Percentiles rank a stretch among this genome's conserved stretches.
Conservation (phyloP, 495 filamentous ascomycete genomes). For the Hypoxylon fragiforme region DNA sequence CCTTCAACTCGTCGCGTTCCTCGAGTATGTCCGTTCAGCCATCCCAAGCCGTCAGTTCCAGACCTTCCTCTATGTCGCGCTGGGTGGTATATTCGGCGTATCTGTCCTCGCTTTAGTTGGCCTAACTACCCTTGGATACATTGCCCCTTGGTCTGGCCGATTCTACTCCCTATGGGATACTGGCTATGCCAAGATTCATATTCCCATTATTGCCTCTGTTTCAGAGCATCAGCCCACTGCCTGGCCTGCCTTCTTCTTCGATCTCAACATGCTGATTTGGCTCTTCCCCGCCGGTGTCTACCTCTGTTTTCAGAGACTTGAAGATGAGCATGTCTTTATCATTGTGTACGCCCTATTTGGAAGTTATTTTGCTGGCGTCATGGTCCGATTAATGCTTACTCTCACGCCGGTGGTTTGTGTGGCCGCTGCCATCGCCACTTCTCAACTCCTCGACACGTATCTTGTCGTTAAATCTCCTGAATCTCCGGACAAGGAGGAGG, state of each 20-base stretch:
- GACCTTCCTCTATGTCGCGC: slow-evolving; percentile 75
- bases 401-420: slow-evolving; percentile 96
- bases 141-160: slow-evolving; percentile 97
- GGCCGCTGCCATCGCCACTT: slow-evolving; percentile 85
- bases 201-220: slow-evolving; percentile 98
- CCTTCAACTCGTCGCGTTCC: slow-evolving; percentile 89
- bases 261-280: slow-evolving; percentile 97
- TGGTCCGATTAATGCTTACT: slow-evolving; percentile 98
- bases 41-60: slow-evolving; percentile 94
- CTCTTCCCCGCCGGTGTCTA: slow-evolving; percentile 98
- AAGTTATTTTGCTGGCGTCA: slow-evolving; percentile 98
- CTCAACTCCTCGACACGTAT: slow-evolving; percentile 88
- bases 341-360: slow-evolving; percentile 94
- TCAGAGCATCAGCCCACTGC: slow-evolving; percentile 99
- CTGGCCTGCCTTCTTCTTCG: slow-evolving; percentile 99
- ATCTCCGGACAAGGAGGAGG: slow-evolving; percentile 55
- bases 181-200: slow-evolving; percentile 98
- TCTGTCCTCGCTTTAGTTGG: slow-evolving; percentile 68
- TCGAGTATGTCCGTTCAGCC: slow-evolving; percentile 84
- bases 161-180: slow-evolving; percentile 99
- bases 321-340: slow-evolving; percentile 97
- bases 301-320: slow-evolving; percentile 91
- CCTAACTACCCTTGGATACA: slow-evolving; percentile 82
- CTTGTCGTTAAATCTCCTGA: slow-evolving; percentile 62
- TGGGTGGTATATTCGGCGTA: slow-evolving; percentile 69